A percentile compares a stretch with the other conserved stretches of the same genome.
Evolutionary conservation across 2,329 filamentous ascomycete genomes (phyloP).

Genomic region (Colletotrichum sp.): DNA sequence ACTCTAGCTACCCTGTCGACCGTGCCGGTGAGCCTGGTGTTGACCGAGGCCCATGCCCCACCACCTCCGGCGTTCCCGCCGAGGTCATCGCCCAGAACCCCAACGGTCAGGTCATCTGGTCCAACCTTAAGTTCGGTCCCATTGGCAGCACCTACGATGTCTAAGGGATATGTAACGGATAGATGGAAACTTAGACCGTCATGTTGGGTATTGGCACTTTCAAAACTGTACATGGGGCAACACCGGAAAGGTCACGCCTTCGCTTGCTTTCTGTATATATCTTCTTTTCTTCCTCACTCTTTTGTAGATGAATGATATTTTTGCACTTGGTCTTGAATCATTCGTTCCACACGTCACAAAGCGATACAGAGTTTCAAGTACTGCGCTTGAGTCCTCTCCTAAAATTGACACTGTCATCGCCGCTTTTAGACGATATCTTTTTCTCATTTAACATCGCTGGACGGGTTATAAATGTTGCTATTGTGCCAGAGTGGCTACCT

Average conservation of each 20-base stretch:
- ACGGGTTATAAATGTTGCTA: too few relatives aligned
- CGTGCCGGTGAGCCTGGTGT: constrained; percentile 39
- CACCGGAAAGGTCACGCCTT: not conserved
- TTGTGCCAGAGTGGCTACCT: too few relatives aligned
- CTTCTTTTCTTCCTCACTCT: not conserved
- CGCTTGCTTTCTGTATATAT: not conserved
- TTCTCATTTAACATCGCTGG: too few relatives aligned
- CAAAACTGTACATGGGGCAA: not conserved
- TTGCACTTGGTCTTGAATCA: not conserved
- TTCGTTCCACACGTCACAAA: too few relatives aligned
- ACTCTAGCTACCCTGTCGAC: constrained; percentile 56
- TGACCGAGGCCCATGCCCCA: constrained; percentile 50
- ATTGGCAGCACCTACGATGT: constrained; percentile 44
- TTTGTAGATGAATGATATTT: not conserved
- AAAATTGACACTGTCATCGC: too few relatives aligned
- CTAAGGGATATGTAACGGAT: not conserved
- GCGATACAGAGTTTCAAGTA: too few relatives aligned
- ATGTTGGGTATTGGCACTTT: not conserved
- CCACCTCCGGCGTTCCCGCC: constrained; percentile 46
- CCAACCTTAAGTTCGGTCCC: constrained; percentile 55
- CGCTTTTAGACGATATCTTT: too few relatives aligned
- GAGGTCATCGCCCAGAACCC: constrained; percentile 45
- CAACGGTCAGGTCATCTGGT: constrained; percentile 48
- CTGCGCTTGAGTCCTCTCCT: too few relatives aligned
- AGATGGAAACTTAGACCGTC: not conserved